Evolutionary conservation across 306 rosid species (phyloP), one percentile per base, ranked within the genome.

Genomic region (Calophaca sinica): DNA sequence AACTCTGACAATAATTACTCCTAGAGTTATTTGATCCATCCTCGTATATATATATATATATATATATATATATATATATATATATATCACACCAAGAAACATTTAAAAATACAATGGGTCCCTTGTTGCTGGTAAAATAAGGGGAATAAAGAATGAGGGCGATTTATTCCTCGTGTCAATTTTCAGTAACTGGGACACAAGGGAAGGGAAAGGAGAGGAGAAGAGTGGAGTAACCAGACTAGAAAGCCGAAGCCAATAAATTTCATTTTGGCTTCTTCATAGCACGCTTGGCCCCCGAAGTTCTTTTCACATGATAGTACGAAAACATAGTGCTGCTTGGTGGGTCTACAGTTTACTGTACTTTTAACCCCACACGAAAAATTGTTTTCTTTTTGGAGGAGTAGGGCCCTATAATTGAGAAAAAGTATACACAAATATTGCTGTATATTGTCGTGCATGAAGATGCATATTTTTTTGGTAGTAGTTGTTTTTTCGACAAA

Each of bases 141-240:
- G 49, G 54, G 36, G 29, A 29, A 32, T 44, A 62, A 39, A 32
- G 41, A 52, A 54, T 14, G 6, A 20, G 62, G 62, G 52, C 50
- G 73, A 42, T 50, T 54, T 35, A 33, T 29, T 65, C 7, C 58
- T 70, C 14, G 53, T 81, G 83, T 74, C 60, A 75, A 67, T 36
- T 76, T 64, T 20, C 32, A 55, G 69, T 57, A 61, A 71, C 20
- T 62, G 39, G 61, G 52, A 63, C 81, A 13, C 75, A 55, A 20
- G 75, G 75, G 73, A 82, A 64, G 74, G 31, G 69, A 86, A 76
- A 73, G 71, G 54, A 65, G 70, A 73, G 64, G 87, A 89, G 90
- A 85, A 36, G 77, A 86, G 86, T 86, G 89, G 91, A 82, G 61
- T 35, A 81, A 79, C 77, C 86, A 82, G 84, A 77, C 85, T 80